Percentiles rank a stretch among this genome's conserved stretches.
These are phyloP conservation scores for Acanthamoeba triangularis DNA, from an alignment of 208 protist species.

Conservation along the genomic window DNA sequence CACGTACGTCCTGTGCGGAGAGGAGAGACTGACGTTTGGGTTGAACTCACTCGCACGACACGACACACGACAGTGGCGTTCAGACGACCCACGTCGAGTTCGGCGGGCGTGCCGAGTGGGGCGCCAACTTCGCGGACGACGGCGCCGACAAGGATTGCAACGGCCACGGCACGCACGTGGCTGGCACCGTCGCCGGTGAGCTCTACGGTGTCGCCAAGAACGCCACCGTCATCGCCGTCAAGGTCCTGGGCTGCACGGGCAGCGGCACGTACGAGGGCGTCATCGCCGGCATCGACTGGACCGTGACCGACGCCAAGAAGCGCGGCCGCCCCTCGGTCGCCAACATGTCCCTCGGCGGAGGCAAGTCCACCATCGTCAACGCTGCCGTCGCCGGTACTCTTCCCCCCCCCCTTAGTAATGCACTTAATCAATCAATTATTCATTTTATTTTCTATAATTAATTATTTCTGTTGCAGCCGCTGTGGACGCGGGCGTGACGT, in stretches of 20 bases:
- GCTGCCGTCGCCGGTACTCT: slow-evolving; percentile 60
- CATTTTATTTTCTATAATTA: background rate
- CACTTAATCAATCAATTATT: no score
- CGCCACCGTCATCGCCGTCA: slow-evolving; percentile 73
- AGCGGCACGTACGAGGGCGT: slow-evolving; percentile 69
- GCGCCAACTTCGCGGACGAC: slow-evolving; percentile 66
- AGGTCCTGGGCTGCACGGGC: slow-evolving; percentile 77
- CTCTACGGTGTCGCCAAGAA: slow-evolving; percentile 79
- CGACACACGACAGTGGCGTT: background rate
- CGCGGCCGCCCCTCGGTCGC: slow-evolving; percentile 42
- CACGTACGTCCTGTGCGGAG: slow-evolving; percentile 65
- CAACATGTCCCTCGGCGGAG: slow-evolving; percentile 82
- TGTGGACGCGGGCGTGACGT: slow-evolving; percentile 69
- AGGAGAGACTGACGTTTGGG: background rate
- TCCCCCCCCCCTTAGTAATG: background rate
- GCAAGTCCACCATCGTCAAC: slow-evolving; percentile 71
- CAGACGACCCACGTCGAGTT: slow-evolving; percentile 59
- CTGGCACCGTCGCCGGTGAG: slow-evolving; percentile 61
- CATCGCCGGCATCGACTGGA: slow-evolving; percentile 76
- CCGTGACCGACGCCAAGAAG: slow-evolving; percentile 68
- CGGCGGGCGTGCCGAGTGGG: slow-evolving; percentile 66
- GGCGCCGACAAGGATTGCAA: slow-evolving; percentile 60
- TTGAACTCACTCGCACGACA: no score
- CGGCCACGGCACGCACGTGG: slow-evolving; percentile 82
- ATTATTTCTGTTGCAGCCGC: background rate